A percentile compares a stretch with the other conserved stretches of the same genome.
These are phyloP conservation scores for Knoxdaviesia capensis DNA, from an alignment of 2,329 filamentous ascomycete genomes.

Conservation along the genomic window DNA sequence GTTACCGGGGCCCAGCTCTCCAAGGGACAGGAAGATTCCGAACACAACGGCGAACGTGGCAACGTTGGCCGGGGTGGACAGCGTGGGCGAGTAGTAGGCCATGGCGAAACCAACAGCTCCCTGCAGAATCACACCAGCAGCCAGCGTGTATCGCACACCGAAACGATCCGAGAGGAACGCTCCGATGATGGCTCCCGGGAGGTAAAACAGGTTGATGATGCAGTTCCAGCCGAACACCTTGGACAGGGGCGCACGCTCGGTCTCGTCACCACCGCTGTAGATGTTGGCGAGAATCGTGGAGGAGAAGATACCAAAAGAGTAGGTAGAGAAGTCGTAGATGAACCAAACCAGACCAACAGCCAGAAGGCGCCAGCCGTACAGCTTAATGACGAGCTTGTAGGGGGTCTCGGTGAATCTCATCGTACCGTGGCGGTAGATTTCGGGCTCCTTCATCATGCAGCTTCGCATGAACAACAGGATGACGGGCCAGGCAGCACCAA, in stretches of 20 bases:
- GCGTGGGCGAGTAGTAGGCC: constrained; percentile 53
- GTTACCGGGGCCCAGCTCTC: constrained; percentile 58
- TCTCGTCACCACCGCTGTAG: constrained; percentile 18
- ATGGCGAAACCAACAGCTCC: constrained; percentile 73
- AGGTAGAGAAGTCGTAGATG: constrained; percentile 67
- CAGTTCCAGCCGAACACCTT: constrained; percentile 77
- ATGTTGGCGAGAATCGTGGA: constrained; percentile 51
- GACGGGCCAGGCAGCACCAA: constrained; percentile 64
- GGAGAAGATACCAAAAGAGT: constrained; percentile 74
- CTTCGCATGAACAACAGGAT: constrained; percentile 45
- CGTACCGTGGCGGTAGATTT: constrained; percentile 51
- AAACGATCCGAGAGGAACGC: constrained; percentile 60
- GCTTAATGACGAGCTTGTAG: constrained; percentile 34
- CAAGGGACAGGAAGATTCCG: constrained; percentile 17
- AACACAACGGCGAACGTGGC: constrained; percentile 17
- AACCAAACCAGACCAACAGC: constrained; percentile 66
- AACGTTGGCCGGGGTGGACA: constrained; percentile 33
- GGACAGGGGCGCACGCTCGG: constrained; percentile 32
- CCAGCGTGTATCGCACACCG: constrained; percentile 57
- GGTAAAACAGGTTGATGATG: constrained; percentile 73
- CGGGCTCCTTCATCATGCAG: constrained; percentile 50
- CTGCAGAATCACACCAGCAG: constrained; percentile 50
- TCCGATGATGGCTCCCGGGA: constrained; percentile 63
- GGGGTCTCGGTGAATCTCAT: constrained; percentile 42
- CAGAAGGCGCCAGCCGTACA: constrained; percentile 54